Evolutionary conservation across 179 eudicot species (phyloP).

Genomic region (Carnegiea gigantea): DNA sequence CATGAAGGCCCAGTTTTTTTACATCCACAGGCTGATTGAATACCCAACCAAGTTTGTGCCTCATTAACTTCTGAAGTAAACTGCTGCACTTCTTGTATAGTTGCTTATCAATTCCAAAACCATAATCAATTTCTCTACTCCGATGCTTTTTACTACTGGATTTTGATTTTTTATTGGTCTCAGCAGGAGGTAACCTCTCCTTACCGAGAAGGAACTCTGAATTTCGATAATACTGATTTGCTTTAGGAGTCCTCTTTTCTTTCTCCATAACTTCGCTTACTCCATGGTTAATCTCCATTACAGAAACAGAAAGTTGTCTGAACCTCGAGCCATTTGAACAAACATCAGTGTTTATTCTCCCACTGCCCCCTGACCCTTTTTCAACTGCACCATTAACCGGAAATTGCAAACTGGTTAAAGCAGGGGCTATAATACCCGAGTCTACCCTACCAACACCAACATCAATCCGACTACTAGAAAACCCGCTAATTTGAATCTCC

Average conservation of each 20-base stretch:
- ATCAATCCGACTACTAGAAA: constrained; percentile 24
- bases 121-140: constrained; percentile 27
- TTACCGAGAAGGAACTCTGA: constrained; percentile 40
- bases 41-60: constrained; percentile 34
- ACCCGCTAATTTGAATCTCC: constrained; percentile 48
- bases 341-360: constrained; percentile 22
- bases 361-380: constrained; percentile 23
- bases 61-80: constrained; percentile 31
- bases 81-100: constrained; percentile 32
- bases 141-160: constrained; percentile 38
- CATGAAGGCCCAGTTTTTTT: constrained; percentile 24
- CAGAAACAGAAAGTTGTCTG: constrained; percentile 48
- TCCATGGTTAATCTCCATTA: constrained; percentile 48
- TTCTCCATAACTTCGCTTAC: constrained; percentile 47
- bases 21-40: constrained; percentile 33
- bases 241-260: constrained; percentile 48
- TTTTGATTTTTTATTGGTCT: constrained; percentile 46
- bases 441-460: constrained; percentile 18
- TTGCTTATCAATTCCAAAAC: constrained; percentile 45
- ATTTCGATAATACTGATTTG: constrained; percentile 37
- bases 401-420: constrained; percentile 32
- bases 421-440: constrained; percentile 13
- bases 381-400: constrained; percentile 29
- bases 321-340: constrained; percentile 23
- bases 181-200: constrained; percentile 64